These are phyloP conservation scores for Leishmania tropica DNA, from an alignment of 208 protist species.

Conservation along the genomic window DNA sequence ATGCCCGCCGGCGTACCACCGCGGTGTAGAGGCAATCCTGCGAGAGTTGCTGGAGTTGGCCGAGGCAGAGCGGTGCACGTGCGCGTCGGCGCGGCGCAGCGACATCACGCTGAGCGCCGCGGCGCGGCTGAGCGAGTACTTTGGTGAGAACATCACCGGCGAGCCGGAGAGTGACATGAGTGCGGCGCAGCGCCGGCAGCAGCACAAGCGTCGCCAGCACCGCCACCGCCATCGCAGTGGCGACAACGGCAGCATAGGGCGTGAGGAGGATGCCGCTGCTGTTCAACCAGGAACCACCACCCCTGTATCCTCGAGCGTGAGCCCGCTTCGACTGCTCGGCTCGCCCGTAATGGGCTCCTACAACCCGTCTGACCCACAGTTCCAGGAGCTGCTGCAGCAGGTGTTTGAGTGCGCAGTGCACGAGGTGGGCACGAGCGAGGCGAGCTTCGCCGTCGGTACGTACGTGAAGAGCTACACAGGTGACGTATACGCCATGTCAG, in stretches of 20 bases:
- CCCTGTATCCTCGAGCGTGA: background rate
- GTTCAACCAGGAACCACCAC: background rate
- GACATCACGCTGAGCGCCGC: constrained; percentile 41
- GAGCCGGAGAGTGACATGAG: background rate
- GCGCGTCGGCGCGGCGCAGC: constrained; percentile 42
- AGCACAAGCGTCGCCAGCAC: background rate
- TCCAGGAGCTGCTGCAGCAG: constrained; percentile 59
- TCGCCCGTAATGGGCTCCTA: constrained; percentile 69
- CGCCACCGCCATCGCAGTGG: background rate
- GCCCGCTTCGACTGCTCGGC: constrained; percentile 45
- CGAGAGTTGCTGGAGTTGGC: constrained; percentile 52
- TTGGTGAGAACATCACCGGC: constrained; percentile 42
- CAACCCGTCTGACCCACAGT: constrained; percentile 44
- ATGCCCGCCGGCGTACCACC: constrained; percentile 54
- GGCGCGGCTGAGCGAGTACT: constrained; percentile 61
- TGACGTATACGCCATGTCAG: constrained; percentile 83
- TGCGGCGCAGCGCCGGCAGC: background rate
- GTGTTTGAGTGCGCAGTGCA: constrained; percentile 82
- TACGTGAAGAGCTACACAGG: constrained; percentile 84
- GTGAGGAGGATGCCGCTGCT: background rate
- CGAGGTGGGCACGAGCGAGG: constrained; percentile 72
- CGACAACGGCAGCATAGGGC: background rate
- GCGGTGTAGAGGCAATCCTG: constrained; percentile 59
- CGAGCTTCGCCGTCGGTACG: constrained; percentile 69
- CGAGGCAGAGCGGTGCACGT: constrained; percentile 63